Conservation (phyloP, 176 grass and related monocot genomes). For the Otatea glauca region DNA sequence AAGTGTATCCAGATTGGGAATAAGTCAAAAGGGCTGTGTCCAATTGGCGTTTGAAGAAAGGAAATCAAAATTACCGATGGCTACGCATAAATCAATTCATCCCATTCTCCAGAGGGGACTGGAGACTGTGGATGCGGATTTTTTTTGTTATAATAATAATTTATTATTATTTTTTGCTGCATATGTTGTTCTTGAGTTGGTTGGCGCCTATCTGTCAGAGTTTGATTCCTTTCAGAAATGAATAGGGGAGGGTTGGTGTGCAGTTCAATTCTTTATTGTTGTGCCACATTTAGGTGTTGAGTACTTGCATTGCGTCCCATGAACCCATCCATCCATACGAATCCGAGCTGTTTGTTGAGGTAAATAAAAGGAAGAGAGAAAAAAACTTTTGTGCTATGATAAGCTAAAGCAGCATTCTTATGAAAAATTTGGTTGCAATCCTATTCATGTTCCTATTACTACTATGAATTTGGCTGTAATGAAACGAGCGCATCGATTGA, state of each 20-base stretch:
- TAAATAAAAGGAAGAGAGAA: background rate
- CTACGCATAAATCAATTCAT: background rate
- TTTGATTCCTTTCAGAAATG: conserved; percentile 45
- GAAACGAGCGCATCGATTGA: background rate
- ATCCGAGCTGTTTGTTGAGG: background rate
- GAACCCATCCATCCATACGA: background rate
- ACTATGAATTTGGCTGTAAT: background rate
- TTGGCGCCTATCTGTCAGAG: conserved; percentile 58
- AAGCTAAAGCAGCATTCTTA: background rate
- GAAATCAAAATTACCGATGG: conserved; percentile 12
- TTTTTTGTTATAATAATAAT: background rate
- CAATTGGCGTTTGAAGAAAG: conserved; percentile 9
- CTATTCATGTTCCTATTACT: background rate
- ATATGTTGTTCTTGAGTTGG: conserved; percentile 12
- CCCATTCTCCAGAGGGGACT: background rate
- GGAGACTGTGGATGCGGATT: conserved; percentile 7
- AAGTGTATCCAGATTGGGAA: conserved; percentile 59
- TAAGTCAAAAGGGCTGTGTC: conserved; percentile 51
- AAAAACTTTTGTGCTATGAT: background rate
- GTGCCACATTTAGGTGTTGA: conserved; percentile 11
- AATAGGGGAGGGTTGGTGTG: conserved; percentile 33
- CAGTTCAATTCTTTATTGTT: conserved; percentile 40
- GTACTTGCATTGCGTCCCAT: background rate
- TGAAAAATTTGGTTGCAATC: background rate
- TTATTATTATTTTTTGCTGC: background rate